Base-by-base conservation (phyloP, 1,284 basidiomycete species). In the Porphyrellus sp. region DNA sequence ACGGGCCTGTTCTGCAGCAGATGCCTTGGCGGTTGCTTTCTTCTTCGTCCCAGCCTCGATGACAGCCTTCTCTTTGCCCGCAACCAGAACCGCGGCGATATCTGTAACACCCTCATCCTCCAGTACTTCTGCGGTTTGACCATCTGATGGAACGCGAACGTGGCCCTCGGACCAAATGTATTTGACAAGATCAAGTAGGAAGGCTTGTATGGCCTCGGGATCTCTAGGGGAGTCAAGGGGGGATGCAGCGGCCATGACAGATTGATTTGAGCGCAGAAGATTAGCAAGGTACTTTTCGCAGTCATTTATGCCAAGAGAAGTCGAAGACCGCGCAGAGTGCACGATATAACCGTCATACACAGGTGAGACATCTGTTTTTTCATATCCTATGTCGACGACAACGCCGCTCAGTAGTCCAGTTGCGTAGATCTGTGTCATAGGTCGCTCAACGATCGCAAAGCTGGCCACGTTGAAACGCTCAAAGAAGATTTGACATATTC, bases 401-500 rank as follows among this genome's bases (percentile, higher is more conserved):
- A 96, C 73, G 30, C 92, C 94, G 48, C 77, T 86, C 55, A 91
- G 78, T 31, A 79, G 78, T 59, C 88, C 89, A n/a, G 85, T 83
- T 20, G 91, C 86, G 70, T 89, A 97, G 51, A 93, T 77, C 55
- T 91, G 87, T 5, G 89, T 83, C 63, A 96, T 81, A 6, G 95
- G 87, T 2, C 91, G 84, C 56, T 96, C 90, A 38, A 96, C 77
- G 59, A 97, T 77, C 39, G 83, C 82, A 58, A 98, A 83, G 25
- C 85, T 89, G 5, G 96, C 90, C 39, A 89, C 85, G 67, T 98
- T 97, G 79, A 98, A 91, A n/a, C 86, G 82, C 68, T 98, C 95
- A 65, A 98, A 99, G 68, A 97, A 93, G 52, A 94, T 78, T 65
- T 91, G 92, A 59, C 88, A 89, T 64, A 89, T 78, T 42, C 77